Percentiles rank a stretch among this genome's conserved stretches.
Conservation (phyloP, 768 basidiomycete species). For the Russula virescens region DNA sequence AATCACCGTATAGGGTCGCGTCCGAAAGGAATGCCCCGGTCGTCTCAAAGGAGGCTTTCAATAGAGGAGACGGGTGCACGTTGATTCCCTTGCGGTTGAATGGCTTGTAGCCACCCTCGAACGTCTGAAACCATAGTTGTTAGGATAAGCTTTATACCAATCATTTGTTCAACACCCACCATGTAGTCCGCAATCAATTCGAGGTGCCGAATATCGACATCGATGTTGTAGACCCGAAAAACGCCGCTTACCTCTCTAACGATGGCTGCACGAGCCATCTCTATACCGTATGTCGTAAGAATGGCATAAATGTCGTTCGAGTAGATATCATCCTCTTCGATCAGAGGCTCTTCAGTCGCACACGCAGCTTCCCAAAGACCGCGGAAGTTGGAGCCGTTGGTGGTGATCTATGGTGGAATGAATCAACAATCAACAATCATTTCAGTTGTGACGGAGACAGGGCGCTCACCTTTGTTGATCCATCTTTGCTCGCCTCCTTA, state of each 20-base stretch:
- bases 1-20: slow-evolving; percentile 91
- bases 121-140: slow-evolving; percentile 60
- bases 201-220: slow-evolving; percentile 88
- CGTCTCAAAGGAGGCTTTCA: slow-evolving; percentile 97
- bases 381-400: slow-evolving; percentile 90
- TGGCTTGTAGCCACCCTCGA: slow-evolving; percentile 95
- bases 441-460: background rate
- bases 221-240: slow-evolving; percentile 93
- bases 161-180: slow-evolving; percentile 52
- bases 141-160: slow-evolving; percentile 1
- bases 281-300: slow-evolving; percentile 89
- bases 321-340: slow-evolving; percentile 77
- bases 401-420: slow-evolving; percentile 49
- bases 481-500: slow-evolving; percentile 53
- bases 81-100: slow-evolving; percentile 97
- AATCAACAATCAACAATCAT: background rate
- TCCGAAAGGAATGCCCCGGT: slow-evolving; percentile 89
- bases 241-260: slow-evolving; percentile 87
- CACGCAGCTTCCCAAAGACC: slow-evolving; percentile 78
- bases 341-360: slow-evolving; percentile 39
- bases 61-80: slow-evolving; percentile 86
- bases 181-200: slow-evolving; percentile 99
- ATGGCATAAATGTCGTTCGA: slow-evolving; percentile 96
- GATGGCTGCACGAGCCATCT: slow-evolving; percentile 90
- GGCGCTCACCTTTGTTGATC: slow-evolving; percentile 43